Evolutionary conservation across 2,329 filamentous ascomycete genomes (phyloP).

Genomic region (Domatiomyces globalis): DNA sequence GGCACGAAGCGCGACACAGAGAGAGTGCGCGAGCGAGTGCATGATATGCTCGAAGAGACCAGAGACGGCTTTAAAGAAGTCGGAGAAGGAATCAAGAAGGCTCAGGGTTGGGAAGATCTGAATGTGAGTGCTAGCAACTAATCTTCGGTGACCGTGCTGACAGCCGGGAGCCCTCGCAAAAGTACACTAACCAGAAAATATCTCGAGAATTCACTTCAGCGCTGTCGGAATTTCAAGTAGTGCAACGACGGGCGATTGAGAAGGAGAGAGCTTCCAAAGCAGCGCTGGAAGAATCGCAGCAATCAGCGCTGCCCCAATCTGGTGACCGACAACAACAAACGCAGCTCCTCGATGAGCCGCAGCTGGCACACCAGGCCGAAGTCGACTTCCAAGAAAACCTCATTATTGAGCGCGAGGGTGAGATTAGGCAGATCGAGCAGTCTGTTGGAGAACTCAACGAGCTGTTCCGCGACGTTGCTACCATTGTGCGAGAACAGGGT

Average conservation of each 20-base stretch:
- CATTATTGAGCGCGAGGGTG: conserved; percentile 89
- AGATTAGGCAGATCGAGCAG: conserved; percentile 96
- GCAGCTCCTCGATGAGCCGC: conserved; percentile 61
- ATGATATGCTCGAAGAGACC: conserved; percentile 74
- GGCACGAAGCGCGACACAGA: conserved; percentile 87
- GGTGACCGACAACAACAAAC: conserved; percentile 41
- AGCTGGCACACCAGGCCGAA: conserved; percentile 78
- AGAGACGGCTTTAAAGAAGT: conserved; percentile 78
- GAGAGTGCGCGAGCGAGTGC: conserved; percentile 76
- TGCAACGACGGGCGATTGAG: conserved; percentile 82
- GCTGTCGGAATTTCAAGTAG: conserved; percentile 75
- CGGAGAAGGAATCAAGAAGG: conserved; percentile 83
- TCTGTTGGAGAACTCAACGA: conserved; percentile 92
- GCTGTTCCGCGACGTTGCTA: conserved; percentile 91
- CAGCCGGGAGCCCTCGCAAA: conserved; percentile 62
- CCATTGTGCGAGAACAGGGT: conserved; percentile 91
- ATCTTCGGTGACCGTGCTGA: conserved; percentile 3
- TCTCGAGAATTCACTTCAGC: conserved; percentile 84
- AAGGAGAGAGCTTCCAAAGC: conserved; percentile 81
- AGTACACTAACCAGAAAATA: conserved; percentile 90
- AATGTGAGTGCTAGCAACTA: conserved; percentile 42
- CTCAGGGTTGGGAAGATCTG: conserved; percentile 74
- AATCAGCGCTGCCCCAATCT: conserved; percentile 18
- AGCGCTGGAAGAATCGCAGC: conserved; percentile 47
- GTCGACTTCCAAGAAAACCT: conserved; percentile 95